phyloP scores from a whole-genome alignment of 148 eudicot genomes.

The Amaranthus hypochondriacus region DNA sequence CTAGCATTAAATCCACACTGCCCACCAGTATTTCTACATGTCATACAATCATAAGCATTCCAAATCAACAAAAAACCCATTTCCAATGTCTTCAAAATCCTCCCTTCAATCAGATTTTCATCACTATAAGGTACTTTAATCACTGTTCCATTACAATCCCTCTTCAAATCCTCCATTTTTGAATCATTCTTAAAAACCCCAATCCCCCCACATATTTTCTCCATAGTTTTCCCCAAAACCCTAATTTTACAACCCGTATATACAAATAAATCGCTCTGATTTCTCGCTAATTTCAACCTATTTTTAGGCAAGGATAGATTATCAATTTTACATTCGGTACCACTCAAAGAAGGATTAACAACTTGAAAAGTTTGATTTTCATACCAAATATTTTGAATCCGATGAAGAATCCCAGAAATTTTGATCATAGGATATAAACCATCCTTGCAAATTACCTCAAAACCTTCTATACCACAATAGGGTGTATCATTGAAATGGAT shows the following conservation, averaged over 20 bases:
- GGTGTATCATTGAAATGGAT: slow-evolving; percentile 26
- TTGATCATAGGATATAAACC: slow-evolving; percentile 19
- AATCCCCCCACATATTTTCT: slow-evolving; percentile 18
- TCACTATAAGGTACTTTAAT: slow-evolving; percentile 16
- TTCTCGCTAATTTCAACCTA: slow-evolving; percentile 7
- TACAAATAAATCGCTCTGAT: slow-evolving; percentile 16
- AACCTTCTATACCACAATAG: slow-evolving; percentile 55
- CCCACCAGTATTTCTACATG: slow-evolving; percentile 35
- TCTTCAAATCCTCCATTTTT: slow-evolving; percentile 17
- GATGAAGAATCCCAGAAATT: slow-evolving; percentile 23
- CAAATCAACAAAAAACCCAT: slow-evolving; percentile 45
- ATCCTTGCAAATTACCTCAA: slow-evolving; percentile 32
- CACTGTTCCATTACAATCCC: slow-evolving; percentile 22
- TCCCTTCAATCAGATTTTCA: not conserved
- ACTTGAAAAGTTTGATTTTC: slow-evolving; percentile 23
- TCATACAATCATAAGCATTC: slow-evolving; percentile 34
- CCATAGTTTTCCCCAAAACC: not conserved
- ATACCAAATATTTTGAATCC: slow-evolving; percentile 30
- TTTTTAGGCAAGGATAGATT: slow-evolving; percentile 22
- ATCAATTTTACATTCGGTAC: not conserved
- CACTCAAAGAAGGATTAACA: slow-evolving; percentile 22
- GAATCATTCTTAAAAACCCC: slow-evolving; percentile 21
- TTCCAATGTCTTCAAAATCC: slow-evolving; percentile 16
- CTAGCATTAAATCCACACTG: slow-evolving; percentile 35
- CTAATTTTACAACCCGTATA: slow-evolving; percentile 28